phyloP scores from a whole-genome alignment of 345 rosid genomes.

The Ceriops zippeliana region DNA sequence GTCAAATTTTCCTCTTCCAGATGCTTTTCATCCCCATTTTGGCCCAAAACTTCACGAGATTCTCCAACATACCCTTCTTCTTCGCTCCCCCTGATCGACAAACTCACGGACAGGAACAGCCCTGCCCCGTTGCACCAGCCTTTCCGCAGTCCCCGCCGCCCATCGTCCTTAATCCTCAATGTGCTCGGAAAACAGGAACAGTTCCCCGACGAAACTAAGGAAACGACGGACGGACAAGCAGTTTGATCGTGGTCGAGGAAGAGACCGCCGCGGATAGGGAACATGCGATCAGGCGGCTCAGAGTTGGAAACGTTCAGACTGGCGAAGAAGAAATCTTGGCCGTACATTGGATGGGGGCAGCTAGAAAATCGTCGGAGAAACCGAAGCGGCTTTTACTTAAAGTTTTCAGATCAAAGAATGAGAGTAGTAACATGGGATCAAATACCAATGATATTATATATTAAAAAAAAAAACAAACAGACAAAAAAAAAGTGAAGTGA shows the following conservation, averaged over 20 bases:
- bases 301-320: constrained; percentile 30
- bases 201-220: constrained; percentile 24
- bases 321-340: constrained; percentile 40
- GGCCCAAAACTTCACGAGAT: constrained; percentile 33
- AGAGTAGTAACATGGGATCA: not conserved
- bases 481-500: not conserved
- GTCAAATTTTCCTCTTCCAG: constrained; percentile 19
- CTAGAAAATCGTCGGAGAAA: not conserved
- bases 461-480: no score
- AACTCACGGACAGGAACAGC: constrained; percentile 60
- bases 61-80: constrained; percentile 46
- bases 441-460: not conserved
- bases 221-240: constrained; percentile 41
- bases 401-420: no score
- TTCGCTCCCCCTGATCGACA: constrained; percentile 51
- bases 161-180: constrained; percentile 26
- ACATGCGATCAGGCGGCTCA: constrained; percentile 22
- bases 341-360: constrained; percentile 35
- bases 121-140: constrained; percentile 9
- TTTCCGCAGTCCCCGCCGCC: constrained; percentile 20
- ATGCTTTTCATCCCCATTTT: constrained; percentile 23
- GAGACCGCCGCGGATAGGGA: constrained; percentile 42
- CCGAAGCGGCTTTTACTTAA: not conserved
- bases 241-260: constrained; percentile 42
- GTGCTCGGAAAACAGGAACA: constrained; percentile 18